These are phyloP conservation scores for Chalciporus sp. DNA, from an alignment of 1,284 basidiomycete species.

Conservation along the genomic window DNA sequence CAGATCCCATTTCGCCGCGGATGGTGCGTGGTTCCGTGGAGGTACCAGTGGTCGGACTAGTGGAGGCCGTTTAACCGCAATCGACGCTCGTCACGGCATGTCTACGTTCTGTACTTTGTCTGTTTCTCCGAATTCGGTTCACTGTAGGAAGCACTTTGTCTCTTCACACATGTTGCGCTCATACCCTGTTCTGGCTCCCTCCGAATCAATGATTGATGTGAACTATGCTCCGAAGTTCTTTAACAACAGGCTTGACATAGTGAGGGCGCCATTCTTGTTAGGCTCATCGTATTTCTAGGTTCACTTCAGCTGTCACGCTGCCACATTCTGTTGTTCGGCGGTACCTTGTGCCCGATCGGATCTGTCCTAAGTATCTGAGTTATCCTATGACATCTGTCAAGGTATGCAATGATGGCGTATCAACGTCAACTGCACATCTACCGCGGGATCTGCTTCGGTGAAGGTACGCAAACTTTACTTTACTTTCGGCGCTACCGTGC, in stretches of 20 bases:
- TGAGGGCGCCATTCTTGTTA: background rate
- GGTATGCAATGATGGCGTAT: no score
- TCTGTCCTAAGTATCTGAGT: no score
- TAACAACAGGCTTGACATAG: background rate
- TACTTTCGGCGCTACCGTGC: no score
- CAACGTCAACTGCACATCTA: no score
- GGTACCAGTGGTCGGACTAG: background rate
- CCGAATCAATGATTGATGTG: background rate
- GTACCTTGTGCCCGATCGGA: no score
- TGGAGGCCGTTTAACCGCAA: constrained; percentile 10
- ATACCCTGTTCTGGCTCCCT: background rate
- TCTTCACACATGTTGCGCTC: constrained; percentile 1
- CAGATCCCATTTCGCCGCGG: constrained; percentile 7
- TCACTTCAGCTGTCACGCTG: no score
- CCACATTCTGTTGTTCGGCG: no score
- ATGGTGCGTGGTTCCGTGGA: background rate
- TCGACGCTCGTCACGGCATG: background rate
- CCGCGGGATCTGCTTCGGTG: no score
- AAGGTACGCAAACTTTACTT: no score
- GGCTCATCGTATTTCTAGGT: no score
- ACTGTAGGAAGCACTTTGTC: background rate
- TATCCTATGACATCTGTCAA: no score
- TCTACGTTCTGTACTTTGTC: background rate
- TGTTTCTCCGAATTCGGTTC: no score
- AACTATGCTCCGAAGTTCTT: background rate